Conservation (phyloP, 23 red algal species). For the Rhodosorus marinus region DNA sequence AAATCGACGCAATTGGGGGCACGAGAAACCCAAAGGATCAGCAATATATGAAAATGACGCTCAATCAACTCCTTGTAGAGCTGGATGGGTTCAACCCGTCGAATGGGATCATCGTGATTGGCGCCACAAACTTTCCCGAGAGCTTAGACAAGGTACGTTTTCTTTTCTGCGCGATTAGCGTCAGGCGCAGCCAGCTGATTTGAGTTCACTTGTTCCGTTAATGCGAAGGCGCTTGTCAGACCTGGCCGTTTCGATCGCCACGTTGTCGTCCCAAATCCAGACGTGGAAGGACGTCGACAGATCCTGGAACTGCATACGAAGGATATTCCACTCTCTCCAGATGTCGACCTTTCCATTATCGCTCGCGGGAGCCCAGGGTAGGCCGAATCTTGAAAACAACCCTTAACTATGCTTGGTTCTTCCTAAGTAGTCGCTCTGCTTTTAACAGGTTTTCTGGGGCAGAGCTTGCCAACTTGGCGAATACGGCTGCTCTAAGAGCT, state of each 20-base stretch:
- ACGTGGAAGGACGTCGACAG: slow-evolving; percentile 64
- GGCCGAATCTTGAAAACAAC: background rate
- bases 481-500: slow-evolving; percentile 89
- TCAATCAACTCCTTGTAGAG: slow-evolving; percentile 88
- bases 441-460: slow-evolving; percentile 97
- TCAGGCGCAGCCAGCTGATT: no score
- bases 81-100: slow-evolving; percentile 82
- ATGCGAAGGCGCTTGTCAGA: slow-evolving; percentile 75
- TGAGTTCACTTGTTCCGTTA: no score
- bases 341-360: slow-evolving; percentile 75
- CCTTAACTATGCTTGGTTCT: background rate
- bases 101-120: slow-evolving; percentile 94
- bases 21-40: slow-evolving; percentile 94
- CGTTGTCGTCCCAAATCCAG: slow-evolving; percentile 76
- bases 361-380: slow-evolving; percentile 90
- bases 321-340: slow-evolving; percentile 51
- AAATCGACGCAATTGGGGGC: slow-evolving; percentile 93
- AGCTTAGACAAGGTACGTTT: slow-evolving; percentile 90
- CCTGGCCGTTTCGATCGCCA: slow-evolving; percentile 95
- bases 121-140: slow-evolving; percentile 94
- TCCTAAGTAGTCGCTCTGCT: background rate
- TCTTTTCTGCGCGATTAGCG: no score
- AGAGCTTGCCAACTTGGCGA: slow-evolving; percentile 84
- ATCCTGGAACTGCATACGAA: slow-evolving; percentile 75
- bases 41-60: slow-evolving; percentile 85